Percentiles rank a stretch among this genome's conserved stretches.
phyloP scores from a whole-genome alignment of 306 rosid species.

The Fragaria vesca region DNA sequence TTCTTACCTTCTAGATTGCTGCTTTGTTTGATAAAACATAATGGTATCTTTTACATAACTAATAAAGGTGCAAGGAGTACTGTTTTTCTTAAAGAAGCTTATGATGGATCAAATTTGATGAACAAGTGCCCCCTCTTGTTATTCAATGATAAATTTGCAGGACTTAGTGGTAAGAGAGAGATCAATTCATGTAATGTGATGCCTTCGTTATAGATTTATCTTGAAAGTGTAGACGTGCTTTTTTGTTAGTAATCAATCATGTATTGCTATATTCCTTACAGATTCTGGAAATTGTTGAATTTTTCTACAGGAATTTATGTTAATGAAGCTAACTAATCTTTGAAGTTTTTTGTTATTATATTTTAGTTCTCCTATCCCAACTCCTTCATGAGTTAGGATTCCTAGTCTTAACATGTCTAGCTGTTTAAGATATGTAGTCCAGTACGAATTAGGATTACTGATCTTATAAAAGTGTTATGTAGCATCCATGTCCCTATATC shows the following conservation, averaged over 20 bases:
- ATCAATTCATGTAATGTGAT: constrained; percentile 28
- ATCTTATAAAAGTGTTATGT: neutral
- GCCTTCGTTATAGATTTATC: constrained; percentile 12
- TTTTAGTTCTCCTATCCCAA: too few relatives aligned
- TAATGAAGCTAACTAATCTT: neutral
- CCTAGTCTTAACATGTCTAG: neutral
- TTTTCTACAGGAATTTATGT: neutral
- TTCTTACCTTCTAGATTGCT: constrained; percentile 66
- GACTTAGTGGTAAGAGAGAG: constrained; percentile 62
- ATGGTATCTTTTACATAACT: constrained; percentile 85
- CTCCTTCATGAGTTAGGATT: neutral
- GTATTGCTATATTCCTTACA: neutral
- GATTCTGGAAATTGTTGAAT: neutral
- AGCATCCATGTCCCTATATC: neutral
- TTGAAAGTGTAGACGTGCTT: constrained; percentile 8
- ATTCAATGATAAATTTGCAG: constrained; percentile 50
- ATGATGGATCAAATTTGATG: constrained; percentile 53
- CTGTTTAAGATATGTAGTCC: neutral
- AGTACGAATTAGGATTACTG: neutral
- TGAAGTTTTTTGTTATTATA: too few relatives aligned
- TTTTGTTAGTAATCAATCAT: neutral
- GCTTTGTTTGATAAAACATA: constrained; percentile 78
- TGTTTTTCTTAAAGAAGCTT: constrained; percentile 75
- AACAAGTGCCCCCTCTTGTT: constrained; percentile 62
- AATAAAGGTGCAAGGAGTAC: constrained; percentile 85